phyloP scores from a whole-genome alignment of 169 alveolate species.

The Cryptosporidium viatorum region DNA sequence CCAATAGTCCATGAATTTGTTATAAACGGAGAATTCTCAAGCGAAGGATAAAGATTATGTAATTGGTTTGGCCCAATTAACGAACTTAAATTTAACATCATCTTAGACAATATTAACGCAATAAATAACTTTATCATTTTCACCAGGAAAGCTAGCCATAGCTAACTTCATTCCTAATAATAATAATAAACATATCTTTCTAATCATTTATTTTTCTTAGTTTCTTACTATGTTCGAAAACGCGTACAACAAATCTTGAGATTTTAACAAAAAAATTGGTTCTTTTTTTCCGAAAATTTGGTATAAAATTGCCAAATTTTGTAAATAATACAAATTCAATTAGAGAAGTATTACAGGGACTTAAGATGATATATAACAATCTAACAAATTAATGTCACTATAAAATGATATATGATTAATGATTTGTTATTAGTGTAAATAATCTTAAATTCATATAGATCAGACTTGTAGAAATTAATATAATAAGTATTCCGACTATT shows the following conservation, averaged over 20 bases:
- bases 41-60: not conserved
- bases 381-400: no score
- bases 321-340: no score
- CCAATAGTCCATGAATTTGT: conserved; percentile 70
- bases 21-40: conserved; percentile 16
- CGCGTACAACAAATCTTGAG: conserved; percentile 38
- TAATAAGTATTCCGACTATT: conserved; percentile 27
- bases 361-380: no score
- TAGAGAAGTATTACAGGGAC: no score
- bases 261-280: not conserved
- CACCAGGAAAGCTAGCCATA: not conserved
- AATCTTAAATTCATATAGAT: conserved; percentile 27
- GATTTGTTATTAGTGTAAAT: not conserved
- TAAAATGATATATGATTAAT: not conserved
- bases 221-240: conserved; percentile 54
- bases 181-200: not conserved
- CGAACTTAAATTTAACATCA: conserved; percentile 2
- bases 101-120: not conserved
- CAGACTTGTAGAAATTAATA: conserved; percentile 15
- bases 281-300: no score
- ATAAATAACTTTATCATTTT: conserved; percentile 13
- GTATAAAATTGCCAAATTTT: not conserved
- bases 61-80: conserved; percentile 5
- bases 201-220: not conserved
- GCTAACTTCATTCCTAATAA: conserved; percentile 5